These are phyloP conservation scores for Alternaria sp. DNA, from an alignment of 2,329 filamentous ascomycete species.

Conservation along the genomic window DNA sequence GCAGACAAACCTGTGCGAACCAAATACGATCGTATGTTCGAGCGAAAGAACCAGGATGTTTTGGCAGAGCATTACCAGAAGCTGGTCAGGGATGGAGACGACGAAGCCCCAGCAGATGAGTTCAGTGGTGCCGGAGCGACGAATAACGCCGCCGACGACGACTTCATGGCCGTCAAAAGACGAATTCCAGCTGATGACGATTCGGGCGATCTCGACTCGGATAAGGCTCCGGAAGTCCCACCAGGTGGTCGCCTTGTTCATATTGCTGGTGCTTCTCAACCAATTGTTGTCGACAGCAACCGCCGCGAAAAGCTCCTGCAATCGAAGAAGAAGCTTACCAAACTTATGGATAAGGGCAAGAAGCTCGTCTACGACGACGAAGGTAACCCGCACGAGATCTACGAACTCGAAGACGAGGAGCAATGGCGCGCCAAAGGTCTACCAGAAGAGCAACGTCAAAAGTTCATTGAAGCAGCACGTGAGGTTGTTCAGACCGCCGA, in stretches of 20 bases:
- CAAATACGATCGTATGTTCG: conserved; percentile 98
- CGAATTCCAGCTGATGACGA: conserved; percentile 77
- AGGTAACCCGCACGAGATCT: conserved; percentile 81
- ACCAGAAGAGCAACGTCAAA: conserved; percentile 76
- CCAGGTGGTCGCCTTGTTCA: conserved; percentile 67
- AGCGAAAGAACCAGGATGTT: conserved; percentile 94
- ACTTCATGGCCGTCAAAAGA: conserved; percentile 90
- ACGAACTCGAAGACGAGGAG: conserved; percentile 86
- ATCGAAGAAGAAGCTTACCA: conserved; percentile 92
- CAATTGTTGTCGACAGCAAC: conserved; percentile 89
- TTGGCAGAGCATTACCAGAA: conserved; percentile 93
- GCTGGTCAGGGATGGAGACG: conserved; percentile 69
- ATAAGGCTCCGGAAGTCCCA: conserved; percentile 49
- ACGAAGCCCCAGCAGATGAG: conserved; percentile 50
- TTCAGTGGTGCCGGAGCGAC: conserved; percentile 44
- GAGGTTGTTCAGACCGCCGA: conserved; percentile 78
- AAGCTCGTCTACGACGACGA: conserved; percentile 94
- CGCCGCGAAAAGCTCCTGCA: conserved; percentile 93
- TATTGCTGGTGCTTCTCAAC: conserved; percentile 70
- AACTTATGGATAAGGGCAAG: conserved; percentile 84
- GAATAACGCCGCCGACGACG: conserved; percentile 69
- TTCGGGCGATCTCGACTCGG: conserved; percentile 53
- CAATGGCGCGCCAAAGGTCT: conserved; percentile 78
- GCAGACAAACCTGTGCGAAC: conserved; percentile 77
- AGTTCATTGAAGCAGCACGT: conserved; percentile 80